A percentile compares a stretch with the other conserved stretches of the same genome.
Evolutionary conservation across 2,329 filamentous ascomycete species (phyloP).

Genomic region (Tolypocladium album): DNA sequence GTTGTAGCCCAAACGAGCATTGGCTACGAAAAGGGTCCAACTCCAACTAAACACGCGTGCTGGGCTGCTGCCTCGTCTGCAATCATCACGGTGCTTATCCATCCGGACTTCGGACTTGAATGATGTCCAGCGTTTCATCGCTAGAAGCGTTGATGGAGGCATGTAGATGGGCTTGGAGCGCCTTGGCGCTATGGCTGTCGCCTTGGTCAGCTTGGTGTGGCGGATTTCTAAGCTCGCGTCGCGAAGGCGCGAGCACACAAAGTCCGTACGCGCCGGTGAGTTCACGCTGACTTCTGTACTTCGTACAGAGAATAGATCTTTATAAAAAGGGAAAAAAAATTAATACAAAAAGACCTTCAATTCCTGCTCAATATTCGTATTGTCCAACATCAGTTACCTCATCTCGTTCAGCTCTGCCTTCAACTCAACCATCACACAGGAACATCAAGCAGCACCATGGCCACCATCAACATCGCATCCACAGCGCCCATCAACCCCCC

Average conservation of each 20-base stretch:
- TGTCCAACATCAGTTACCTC: no score
- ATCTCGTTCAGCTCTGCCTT: background rate
- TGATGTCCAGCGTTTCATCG: background rate
- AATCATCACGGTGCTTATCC: background rate
- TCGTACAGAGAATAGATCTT: no score
- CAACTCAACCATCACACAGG: background rate
- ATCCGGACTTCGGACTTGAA: background rate
- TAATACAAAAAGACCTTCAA: background rate
- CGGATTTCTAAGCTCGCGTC: background rate
- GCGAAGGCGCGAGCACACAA: background rate
- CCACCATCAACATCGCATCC: constrained; percentile 9
- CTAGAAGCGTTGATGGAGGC: background rate
- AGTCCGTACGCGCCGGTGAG: background rate
- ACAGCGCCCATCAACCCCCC: constrained; percentile 18
- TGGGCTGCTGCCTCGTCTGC: background rate
- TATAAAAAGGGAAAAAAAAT: no score
- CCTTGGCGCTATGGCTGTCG: background rate
- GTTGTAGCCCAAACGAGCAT: no score
- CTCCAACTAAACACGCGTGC: no score
- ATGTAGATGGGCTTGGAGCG: background rate
- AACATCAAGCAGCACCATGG: background rate
- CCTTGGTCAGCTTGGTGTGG: background rate
- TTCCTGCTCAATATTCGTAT: background rate
- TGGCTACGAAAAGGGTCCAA: no score
- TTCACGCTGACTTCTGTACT: background rate